Conservation (phyloP, 164 flowering plant species). For the Berberis vulgaris region DNA sequence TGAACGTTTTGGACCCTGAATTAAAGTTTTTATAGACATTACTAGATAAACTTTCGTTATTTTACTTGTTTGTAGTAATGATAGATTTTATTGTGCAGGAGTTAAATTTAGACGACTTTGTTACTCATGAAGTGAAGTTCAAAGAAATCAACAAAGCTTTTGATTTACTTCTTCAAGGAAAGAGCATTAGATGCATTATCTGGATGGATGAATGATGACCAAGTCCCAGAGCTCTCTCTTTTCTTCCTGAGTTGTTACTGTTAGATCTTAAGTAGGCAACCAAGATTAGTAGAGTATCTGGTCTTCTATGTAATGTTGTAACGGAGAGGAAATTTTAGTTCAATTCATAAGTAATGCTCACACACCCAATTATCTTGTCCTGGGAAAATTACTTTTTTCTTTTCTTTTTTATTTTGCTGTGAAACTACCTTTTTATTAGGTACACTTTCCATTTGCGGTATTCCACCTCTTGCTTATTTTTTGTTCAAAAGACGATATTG, state of each 20-base stretch:
- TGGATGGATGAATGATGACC: conserved; percentile 46
- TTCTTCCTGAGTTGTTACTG: background rate
- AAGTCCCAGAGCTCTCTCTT: background rate
- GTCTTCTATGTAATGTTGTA: no score
- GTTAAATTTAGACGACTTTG: conserved; percentile 51
- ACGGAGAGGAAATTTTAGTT: no score
- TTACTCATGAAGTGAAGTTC: conserved; percentile 53
- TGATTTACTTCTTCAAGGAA: conserved; percentile 43
- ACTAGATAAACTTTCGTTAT: background rate
- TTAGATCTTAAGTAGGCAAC: background rate
- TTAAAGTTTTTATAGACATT: background rate
- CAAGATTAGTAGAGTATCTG: no score
- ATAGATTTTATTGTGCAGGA: conserved; percentile 29
- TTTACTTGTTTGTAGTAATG: background rate
- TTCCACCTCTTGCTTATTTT: no score
- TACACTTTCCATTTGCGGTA: no score
- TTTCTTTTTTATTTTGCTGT: no score
- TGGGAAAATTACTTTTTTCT: no score
- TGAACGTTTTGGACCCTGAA: no score
- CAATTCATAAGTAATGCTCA: no score
- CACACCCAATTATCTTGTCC: no score
- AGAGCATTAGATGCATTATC: conserved; percentile 60
- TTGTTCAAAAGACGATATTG: no score
- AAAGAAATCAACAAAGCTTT: conserved; percentile 68
- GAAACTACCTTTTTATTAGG: no score